Evolutionary conservation across 75 land plant genomes (phyloP).

Genomic region (Sequoia sempervirens): DNA sequence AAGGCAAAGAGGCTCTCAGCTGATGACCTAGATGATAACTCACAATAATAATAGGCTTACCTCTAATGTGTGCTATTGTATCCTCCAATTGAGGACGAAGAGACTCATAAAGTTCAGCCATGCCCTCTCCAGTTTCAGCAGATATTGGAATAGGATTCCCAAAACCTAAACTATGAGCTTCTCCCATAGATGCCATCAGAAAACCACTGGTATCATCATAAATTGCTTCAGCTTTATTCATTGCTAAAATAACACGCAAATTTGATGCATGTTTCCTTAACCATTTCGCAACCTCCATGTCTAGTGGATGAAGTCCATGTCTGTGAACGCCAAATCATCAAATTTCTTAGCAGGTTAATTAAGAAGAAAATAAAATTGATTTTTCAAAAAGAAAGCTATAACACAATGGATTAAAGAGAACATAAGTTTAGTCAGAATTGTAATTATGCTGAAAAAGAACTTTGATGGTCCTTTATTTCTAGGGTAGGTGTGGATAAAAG

Average conservation of each 20-base stretch:
- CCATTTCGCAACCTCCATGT: constrained; percentile 86
- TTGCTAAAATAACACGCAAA: constrained; percentile 54
- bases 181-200: constrained; percentile 56
- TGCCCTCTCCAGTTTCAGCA: constrained; percentile 90
- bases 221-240: constrained; percentile 87
- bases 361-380: background rate
- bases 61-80: constrained; percentile 22
- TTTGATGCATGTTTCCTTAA: constrained; percentile 71
- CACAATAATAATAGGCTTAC: background rate
- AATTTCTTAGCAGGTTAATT: background rate
- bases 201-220: constrained; percentile 37
- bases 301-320: constrained; percentile 83
- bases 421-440: background rate
- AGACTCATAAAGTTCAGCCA: constrained; percentile 71
- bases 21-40: constrained; percentile 4
- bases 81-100: constrained; percentile 72
- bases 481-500: background rate
- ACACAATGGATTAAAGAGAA: background rate
- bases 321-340: constrained; percentile 22
- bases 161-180: constrained; percentile 79
- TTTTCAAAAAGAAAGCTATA: background rate
- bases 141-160: constrained; percentile 88
- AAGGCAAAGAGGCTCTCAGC: background rate
- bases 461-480: background rate
- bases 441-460: background rate